Base-by-base conservation (phyloP, 345 rosid species). In the Toxicodendron radicans region DNA sequence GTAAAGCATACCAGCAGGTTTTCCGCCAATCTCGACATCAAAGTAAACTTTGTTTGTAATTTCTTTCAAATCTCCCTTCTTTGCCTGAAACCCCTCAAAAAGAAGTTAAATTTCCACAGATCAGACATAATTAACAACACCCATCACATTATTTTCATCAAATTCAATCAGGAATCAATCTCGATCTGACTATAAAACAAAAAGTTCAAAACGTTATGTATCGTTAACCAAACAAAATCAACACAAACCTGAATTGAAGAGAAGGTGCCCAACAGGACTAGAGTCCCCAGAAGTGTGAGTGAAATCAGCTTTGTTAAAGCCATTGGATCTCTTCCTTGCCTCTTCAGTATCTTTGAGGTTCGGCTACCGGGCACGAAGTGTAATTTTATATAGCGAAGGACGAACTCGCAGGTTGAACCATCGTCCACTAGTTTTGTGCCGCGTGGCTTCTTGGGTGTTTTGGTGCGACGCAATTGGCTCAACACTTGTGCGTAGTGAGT, bases 41-140 rank as follows among this genome's bases (percentile, higher is more conserved):
- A 96, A 96, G 87, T 79, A 93, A 61, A 96, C 99, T 79, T 95
- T 89, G 84, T 89, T 85, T 14, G 99, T 95, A 56, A 91, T 80
- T 76, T 91, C 94, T 73, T 84, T 84, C 74, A 83, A 82, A 76
- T 91, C 89, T 71, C 87, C 73, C 43, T 85, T 86, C 83, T 91
- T 87, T 0, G 97, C 99, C 99, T 95, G 85, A 54, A 68, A 68
- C 7, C 38, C 4, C 14, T 62, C 13, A 3, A 61, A 69, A 38
- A 38, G 43, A 38, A 38, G 43, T 38, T 38, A 38, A 38, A 38
- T 38, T 38, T 51, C 12, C 59, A 13, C 43, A 12, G 62, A 68
- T 57, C 60, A 35, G 27, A 54, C 24, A 27, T 0, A 51, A 52
- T 27, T 17, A 21, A 45, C 56, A 23, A 13, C 10, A 46, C 56